Percentiles rank a stretch among this genome's conserved stretches.
Conservation (phyloP, 192 early-diverging fungal species). For the Ambispora gerdemannii region DNA sequence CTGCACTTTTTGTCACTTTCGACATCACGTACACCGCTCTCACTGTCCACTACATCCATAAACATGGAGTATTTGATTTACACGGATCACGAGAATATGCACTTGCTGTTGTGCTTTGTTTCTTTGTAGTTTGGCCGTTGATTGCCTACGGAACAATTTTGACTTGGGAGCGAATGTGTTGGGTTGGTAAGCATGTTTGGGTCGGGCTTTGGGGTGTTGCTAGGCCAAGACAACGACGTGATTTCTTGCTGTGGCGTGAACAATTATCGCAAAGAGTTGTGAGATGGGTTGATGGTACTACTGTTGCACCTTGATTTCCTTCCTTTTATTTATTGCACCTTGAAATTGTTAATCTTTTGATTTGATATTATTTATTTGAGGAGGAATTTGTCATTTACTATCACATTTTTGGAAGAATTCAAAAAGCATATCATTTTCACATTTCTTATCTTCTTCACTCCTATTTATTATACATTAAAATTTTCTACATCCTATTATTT, state of each 20-base stretch:
- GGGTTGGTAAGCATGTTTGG: conserved; percentile 18
- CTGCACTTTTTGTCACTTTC: conserved; percentile 30
- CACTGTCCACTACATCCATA: background rate
- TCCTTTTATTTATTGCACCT: too few species aligned
- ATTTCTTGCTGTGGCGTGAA: background rate
- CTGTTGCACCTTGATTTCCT: background rate
- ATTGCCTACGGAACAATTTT: conserved; percentile 19
- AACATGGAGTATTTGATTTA: background rate
- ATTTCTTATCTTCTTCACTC: too few species aligned
- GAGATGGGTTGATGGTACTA: background rate
- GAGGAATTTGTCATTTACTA: too few species aligned
- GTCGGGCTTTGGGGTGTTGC: conserved; percentile 18
- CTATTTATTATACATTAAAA: too few species aligned
- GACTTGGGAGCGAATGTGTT: conserved; percentile 18
- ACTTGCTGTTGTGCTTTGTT: background rate
- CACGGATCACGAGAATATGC: background rate
- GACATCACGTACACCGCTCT: conserved; percentile 13
- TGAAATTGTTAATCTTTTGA: too few species aligned
- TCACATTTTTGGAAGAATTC: too few species aligned
- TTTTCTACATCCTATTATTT: too few species aligned
- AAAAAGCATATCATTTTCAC: too few species aligned
- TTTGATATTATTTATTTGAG: too few species aligned
- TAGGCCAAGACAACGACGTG: conserved; percentile 11
- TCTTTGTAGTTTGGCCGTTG: background rate
- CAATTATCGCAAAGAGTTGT: background rate